Base-by-base conservation (phyloP, 179 eudicot species). In the Carnegiea gigantea region DNA sequence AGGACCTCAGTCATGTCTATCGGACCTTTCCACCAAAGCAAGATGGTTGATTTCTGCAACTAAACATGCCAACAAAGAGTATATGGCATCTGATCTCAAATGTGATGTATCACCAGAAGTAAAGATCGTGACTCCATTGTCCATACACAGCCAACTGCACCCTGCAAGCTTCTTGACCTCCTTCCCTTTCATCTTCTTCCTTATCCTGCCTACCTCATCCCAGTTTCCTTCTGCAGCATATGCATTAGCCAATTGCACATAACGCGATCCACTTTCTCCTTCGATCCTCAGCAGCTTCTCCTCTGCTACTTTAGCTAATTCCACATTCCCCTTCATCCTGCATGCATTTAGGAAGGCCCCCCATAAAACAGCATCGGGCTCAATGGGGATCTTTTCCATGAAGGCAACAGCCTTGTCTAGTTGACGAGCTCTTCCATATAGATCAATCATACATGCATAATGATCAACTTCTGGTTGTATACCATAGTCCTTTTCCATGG, bases 391-490 rank as follows among this genome's bases (percentile, higher is more conserved):
- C 33, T 68, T 86, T 54, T 81, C 84, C 88, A 94, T 91, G 68
- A 95, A 88, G 48, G 83, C 65, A 20, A 81, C 78, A n/a, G 88
- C 97, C 77, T 90, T 94, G 28, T 94, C 91, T 11, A 95, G 84
- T 65, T 83, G 83, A 76, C 85, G 87, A 60, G 98, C 88, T 85
- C 96, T 88, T 73, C 97, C 98, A 77, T 89, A 95, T 77, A 95
- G 90, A 87, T 95, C 99, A 85, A 95, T 89, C 98, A 94, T 89
- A 78, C 99, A 94, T 11, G 98, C 93, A 74, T 90, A 90, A 85
- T 95, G 99, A 77, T 94, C 92, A 43, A 75, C 84, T 86, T 89
- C 94, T 3, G 95, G 94, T 64, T 75, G 21, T 67, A 95, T 86
- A n/a, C 71, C 88, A 79, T 90, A 89, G 48, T 86, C 85, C 72